phyloP scores from a whole-genome alignment of 83 land plant species.

The Diphasiastrum complanatum region DNA sequence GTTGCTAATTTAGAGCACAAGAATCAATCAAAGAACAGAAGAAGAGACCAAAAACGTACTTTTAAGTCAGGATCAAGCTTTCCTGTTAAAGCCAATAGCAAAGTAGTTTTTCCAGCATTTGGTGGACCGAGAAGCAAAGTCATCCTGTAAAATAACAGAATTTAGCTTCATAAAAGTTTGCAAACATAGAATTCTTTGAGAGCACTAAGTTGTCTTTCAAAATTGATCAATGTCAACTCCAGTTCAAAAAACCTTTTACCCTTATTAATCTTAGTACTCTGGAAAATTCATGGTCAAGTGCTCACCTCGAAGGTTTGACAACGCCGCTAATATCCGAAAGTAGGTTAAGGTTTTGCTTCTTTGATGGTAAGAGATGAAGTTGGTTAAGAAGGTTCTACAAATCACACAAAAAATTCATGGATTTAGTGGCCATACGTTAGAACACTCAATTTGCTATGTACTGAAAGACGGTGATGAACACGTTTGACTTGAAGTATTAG shows the following conservation, averaged over 20 bases:
- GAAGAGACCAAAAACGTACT: too few relatives aligned
- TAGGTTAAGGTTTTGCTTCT: slow-evolving; percentile 18
- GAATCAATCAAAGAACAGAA: background rate
- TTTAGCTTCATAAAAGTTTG: background rate
- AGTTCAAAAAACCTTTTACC: too few relatives aligned
- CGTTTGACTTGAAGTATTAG: too few relatives aligned
- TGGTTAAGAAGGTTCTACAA: background rate
- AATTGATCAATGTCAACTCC: too few relatives aligned
- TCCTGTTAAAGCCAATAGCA: slow-evolving; percentile 22
- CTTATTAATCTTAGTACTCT: too few relatives aligned
- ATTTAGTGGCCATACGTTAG: too few relatives aligned
- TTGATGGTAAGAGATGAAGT: slow-evolving; percentile 8
- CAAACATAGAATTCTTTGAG: too few relatives aligned
- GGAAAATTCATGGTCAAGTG: too few relatives aligned
- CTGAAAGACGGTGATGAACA: too few relatives aligned
- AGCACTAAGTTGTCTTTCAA: too few relatives aligned
- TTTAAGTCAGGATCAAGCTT: slow-evolving; percentile 15
- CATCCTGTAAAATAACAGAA: slow-evolving; percentile 6
- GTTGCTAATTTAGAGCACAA: background rate
- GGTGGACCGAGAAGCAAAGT: slow-evolving; percentile 27
- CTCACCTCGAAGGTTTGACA: slow-evolving; percentile 24
- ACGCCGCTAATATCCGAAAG: slow-evolving; percentile 25
- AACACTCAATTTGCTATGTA: too few relatives aligned
- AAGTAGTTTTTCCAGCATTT: slow-evolving; percentile 20
- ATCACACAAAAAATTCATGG: too few relatives aligned